Evolutionary conservation across 2,329 filamentous ascomycete genomes (phyloP), one percentile per base, ranked within the genome.

Genomic region (Penicillium sp.): DNA sequence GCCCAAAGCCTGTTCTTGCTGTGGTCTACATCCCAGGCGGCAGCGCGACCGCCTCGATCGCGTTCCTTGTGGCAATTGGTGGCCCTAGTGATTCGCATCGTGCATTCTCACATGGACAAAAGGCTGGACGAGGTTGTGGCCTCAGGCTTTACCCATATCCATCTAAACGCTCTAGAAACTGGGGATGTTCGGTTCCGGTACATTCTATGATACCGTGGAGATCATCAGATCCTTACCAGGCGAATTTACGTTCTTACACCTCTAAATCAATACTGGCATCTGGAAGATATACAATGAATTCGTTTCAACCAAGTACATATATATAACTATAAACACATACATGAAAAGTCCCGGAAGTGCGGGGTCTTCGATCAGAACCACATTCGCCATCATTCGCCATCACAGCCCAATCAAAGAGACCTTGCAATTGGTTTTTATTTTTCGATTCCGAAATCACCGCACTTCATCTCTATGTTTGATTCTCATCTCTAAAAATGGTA

Each of bases 81-180:
- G 27, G 72, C 75, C 4, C 57, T 73, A 8, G 52, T 70, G 1
- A 67, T 76, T 47, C 68, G 75, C 13, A 50, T 71, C 0, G 61
- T 72, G 16, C 71, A 75, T 57, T 58, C 57, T 1, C 60, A 61
- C 10, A 73, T 75, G 66, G 78, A 78, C 31, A 69, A 60, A 55
- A 67, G 65, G 54, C 49, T 76, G 11, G 65, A 68, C 15, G 55
- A 54, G 16, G 54, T 54, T 4, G 68, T 72, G 56, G 50, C 53
- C 4, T 41, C 55, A 2, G 31, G 39, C 13, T 46, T 41, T 25
- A 21, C 27, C 27, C 27, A 10, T 29, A 10, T 10, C 9, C 27
- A 29, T 56, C 38, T 5, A 39, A 50, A 51, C 9, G 27, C 27
- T 3, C 38, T 52, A 5, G 65, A 66, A 21, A 60, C 44, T 23